Base-by-base conservation (phyloP, 495 filamentous ascomycete genomes). In the Lophiostoma macrostomum region DNA sequence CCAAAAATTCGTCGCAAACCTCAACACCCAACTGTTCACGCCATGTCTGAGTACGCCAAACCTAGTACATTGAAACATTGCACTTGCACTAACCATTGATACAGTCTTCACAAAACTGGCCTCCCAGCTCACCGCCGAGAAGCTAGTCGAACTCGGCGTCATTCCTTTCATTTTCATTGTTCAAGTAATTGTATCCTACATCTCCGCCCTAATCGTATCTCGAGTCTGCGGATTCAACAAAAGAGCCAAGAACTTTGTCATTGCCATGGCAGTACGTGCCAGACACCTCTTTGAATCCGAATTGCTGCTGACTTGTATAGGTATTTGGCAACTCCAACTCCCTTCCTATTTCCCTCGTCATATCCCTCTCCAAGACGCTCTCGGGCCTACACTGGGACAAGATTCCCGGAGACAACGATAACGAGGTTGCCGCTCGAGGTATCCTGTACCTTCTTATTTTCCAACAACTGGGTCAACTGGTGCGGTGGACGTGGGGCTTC, bases 311-410 rank as follows among this genome's bases (percentile, higher is more conserved):
- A 44, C 37, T 49, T 14, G 22, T 45, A 45, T 38, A 83, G 77
- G 85, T 98, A 30, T 98, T 98, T 67, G 93, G 91, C 51, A 98
- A 98, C 67, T 96, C 91, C 28, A 98, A 97, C 70, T 97, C 93
- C 13, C 83, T 98, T 14, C 93, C 93, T 1, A 96, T 98, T 46
- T 98, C 93, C 0, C 81, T 98, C 37, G 90, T 98, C 60, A 80
- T 96, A 50, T 95, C 91, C 13, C 77, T 98, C 11, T 93, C 93
- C 10, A 83, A 94, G 63, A 98, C 93, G 8, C 74, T 98, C 43
- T 80, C 82, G 61, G 93, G 93, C 2, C 77, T 98, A 22, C 91
- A 96, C 65, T 98, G 93, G 93, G 83, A 91, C 68, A 86, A 80
- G 42, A 81, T 97, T 22, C 83, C 84, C 0, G 86, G 88, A 45